Conservation (phyloP, 208 protist genomes). For the Trichomonas vaginalis region DNA sequence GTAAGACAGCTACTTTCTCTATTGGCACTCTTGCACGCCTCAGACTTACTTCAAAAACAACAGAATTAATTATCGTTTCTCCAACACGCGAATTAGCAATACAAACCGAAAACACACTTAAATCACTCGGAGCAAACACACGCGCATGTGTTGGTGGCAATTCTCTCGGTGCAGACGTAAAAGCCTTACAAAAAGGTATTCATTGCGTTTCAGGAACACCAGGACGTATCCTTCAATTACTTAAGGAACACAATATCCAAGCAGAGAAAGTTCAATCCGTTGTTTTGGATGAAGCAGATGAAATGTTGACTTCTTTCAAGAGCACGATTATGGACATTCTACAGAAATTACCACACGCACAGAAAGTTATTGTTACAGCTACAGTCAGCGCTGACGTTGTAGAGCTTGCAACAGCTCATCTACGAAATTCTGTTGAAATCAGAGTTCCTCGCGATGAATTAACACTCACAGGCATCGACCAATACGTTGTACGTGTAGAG, state of each 20-base stretch:
- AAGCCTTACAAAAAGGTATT: constrained; percentile 60
- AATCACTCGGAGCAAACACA: background rate
- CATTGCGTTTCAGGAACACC: constrained; percentile 59
- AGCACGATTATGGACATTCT: background rate
- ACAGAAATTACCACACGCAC: background rate
- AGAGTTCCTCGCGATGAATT: constrained; percentile 81
- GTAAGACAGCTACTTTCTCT: constrained; percentile 90
- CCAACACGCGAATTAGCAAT: constrained; percentile 16
- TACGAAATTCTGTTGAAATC: constrained; percentile 86
- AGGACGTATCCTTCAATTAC: constrained; percentile 61
- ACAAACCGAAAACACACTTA: background rate
- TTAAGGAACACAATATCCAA: constrained; percentile 55
- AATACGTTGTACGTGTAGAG: constrained; percentile 84
- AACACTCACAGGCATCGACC: constrained; percentile 68
- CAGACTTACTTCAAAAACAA: background rate
- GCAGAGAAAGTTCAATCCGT: constrained; percentile 64
- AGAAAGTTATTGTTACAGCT: constrained; percentile 82
- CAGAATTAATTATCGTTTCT: constrained; percentile 7
- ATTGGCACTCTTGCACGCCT: background rate
- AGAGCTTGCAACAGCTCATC: constrained; percentile 87
- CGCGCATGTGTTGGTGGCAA: constrained; percentile 65
- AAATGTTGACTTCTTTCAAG: constrained; percentile 66
- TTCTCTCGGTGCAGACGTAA: constrained; percentile 74
- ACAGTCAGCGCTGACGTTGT: constrained; percentile 91
- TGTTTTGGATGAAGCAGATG: constrained; percentile 93